Base-by-base conservation (phyloP, 176 grass and related monocot genomes). In the Panicum miliaceum region DNA sequence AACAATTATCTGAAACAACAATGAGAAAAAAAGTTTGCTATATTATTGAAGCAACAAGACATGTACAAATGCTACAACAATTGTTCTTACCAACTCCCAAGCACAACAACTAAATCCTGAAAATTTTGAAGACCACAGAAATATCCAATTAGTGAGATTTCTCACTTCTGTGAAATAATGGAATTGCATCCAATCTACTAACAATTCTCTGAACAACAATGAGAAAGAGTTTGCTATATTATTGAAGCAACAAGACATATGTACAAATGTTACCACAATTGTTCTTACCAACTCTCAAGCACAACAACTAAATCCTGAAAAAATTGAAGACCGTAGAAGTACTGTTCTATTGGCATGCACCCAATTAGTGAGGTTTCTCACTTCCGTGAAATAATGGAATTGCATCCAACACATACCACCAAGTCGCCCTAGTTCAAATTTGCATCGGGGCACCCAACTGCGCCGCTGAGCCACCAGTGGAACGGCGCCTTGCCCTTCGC, bases 31-130 rank as follows among this genome's bases (percentile, higher is more conserved):
- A 73, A 37, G 64, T 86, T 74, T 35, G 22, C 73, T 82, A 34
- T 86, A 48, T 82, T 86, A 79, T 50, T 73, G 32, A 29, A 90
- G 38, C 38, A 89, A 60, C 73, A 86, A 42, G 38, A 38, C 83
- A 90, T 90, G 46, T 90, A 90, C 88, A 86, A 16, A 73, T 78
- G 79, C 38, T 67, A 53, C 19, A 81, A 73, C n/a, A 65, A 73
- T 82, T 66, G 47, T 86, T 86, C 88, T 82, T 78, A 78, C 64
- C 88, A 65, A 79, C 26, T 71, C 29, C 22, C 29, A 78, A 79
- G 60, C 12, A 73, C 48, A 66, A 51, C n/a, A 67, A 38, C 73
- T 83, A 73, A 32, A 78, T 58, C 50, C 75, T 64, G 46, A 54
- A 72, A 58, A 64, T 27, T 8, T 34, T 72, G 40, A 40, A 77